Base-by-base conservation (phyloP, 768 basidiomycete species). In the Daedalea quercina region DNA sequence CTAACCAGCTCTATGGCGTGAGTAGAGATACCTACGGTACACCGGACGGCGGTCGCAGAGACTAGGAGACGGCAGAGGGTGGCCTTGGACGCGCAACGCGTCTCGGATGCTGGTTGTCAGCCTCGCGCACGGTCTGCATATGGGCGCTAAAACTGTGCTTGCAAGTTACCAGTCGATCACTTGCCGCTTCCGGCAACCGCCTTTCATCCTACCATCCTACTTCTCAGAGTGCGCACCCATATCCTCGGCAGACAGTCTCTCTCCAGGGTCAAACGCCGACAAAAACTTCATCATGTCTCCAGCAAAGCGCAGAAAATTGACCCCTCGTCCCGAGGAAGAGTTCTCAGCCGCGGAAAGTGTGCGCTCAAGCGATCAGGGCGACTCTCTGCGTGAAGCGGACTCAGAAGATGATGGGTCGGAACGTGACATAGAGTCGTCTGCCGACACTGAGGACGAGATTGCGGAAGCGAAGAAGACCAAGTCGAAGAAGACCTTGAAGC, bases 401-500 rank as follows among this genome's bases (percentile, higher is more conserved):
- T 51, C 50, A 2, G 26, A 22, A 28, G 40, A 23, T 15, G 53
- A 52, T 19, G 24, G 3, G 2, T 47, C 44, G 20, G 43, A 9
- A 3, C 41, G 54, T 9, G 56, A 53, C 20, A 54, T 42, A 28
- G 56, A 45, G 20, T 55, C 56, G 46, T 49, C 56, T 25, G 65
- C 65, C 19, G 76, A 83, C 60, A 84, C 81, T 19, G 82, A 80
- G 9, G 84, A 85, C 58, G 85, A 89, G 63, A 80, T 88, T 46
- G 75, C 74, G 15, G 70, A 69, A 2, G 65, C 78, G 48, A 78
- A 80, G 59, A 69, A 65, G 42, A 64, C 69, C 63, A 91, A 90
- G 67, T 91, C 90, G 15, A 82, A 78, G 52, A 85, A 90, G 67
- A 93, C 90, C 0, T 69, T 79, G 49, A 93, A 93, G 67, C 79